Base-by-base conservation (phyloP, 129 eudicot species). In the Arctium minus region DNA sequence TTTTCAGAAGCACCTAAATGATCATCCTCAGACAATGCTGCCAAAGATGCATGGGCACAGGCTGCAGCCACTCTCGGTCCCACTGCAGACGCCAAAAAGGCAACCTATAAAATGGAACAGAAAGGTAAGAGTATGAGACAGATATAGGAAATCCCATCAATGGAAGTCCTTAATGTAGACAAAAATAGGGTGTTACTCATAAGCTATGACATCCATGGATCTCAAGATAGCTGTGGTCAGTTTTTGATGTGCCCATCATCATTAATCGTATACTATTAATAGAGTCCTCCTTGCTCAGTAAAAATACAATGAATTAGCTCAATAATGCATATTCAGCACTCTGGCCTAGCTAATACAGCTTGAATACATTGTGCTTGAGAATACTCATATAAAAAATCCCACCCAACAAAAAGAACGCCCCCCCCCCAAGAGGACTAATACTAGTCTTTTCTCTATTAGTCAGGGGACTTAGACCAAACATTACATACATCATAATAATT, bases 51-150 rank as follows among this genome's bases (percentile, higher is more conserved):
- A 90, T 96, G 98, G 31, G 99, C 99, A 89, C 94, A 96, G 60
- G 97, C 99, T 69, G 99, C 97, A 81, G 99, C 99, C 84, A 96
- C 95, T 90, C 99, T 96, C 30, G 99, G 99, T 60, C 99, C 99
- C 80, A 96, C 91, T 65, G 97, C 93, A 82, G 97, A 91, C 46
- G 97, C 98, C 88, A 96, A 88, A 91, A 96, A 93, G 62, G 99
- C 97, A 83, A 96, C 98, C 99, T 96, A 86, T 33, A 84, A 40
- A 86, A 40, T 65, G 30, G 53, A 82, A 74, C 31, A 81, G 77
- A 46, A 73, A 56, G 35, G 44, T 17, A 81, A 77, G 36, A 80
- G 12, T 1, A 42, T 38, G 73, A 72, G 42, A 77, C 38, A 77
- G 10, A 12, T 40, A 35, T 15, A 72, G 39, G 31, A 65, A 77